Percentiles rank a stretch among this genome's conserved stretches.
phyloP scores from a whole-genome alignment of 345 rosid species.

The Corchorus capsularis region DNA sequence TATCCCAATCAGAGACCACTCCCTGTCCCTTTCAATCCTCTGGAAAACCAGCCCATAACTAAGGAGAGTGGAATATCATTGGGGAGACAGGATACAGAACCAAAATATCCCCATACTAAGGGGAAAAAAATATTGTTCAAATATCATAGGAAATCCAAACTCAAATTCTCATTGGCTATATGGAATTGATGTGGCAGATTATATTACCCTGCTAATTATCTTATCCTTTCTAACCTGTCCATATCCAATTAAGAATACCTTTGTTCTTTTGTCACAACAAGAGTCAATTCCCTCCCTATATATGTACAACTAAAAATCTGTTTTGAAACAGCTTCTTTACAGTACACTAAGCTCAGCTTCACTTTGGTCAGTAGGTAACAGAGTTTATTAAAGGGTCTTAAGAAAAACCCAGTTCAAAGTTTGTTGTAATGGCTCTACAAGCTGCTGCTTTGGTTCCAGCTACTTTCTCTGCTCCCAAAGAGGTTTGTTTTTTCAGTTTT shows the following conservation, averaged over 20 bases:
- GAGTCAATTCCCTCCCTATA: conserved; percentile 22
- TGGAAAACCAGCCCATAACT: conserved; percentile 36
- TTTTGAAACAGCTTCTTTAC: conserved; percentile 17
- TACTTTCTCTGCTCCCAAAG: conserved; percentile 56
- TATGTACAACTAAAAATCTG: conserved; percentile 29
- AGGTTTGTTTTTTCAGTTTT: conserved; percentile 42
- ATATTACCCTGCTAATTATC: conserved; percentile 42
- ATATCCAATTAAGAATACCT: conserved; percentile 25
- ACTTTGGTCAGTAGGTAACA: neutral
- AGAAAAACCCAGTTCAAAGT: conserved; percentile 6
- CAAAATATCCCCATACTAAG: conserved; percentile 32
- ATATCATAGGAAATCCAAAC: conserved; percentile 57
- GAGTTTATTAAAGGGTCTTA: neutral
- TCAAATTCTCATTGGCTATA: conserved; percentile 54
- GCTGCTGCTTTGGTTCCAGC: conserved; percentile 77
- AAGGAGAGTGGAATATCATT: conserved; percentile 9
- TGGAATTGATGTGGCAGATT: conserved; percentile 49
- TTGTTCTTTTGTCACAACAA: conserved; percentile 10
- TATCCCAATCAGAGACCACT: conserved; percentile 11
- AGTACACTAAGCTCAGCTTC: neutral
- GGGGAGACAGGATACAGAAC: conserved; percentile 19
- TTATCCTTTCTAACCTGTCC: conserved; percentile 44
- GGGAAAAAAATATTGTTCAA: conserved; percentile 17
- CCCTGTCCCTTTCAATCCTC: conserved; percentile 33
- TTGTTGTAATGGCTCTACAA: conserved; percentile 63